Evolutionary conservation across 257 asterid genomes (phyloP).

Genomic region (Petrea volubilis): DNA sequence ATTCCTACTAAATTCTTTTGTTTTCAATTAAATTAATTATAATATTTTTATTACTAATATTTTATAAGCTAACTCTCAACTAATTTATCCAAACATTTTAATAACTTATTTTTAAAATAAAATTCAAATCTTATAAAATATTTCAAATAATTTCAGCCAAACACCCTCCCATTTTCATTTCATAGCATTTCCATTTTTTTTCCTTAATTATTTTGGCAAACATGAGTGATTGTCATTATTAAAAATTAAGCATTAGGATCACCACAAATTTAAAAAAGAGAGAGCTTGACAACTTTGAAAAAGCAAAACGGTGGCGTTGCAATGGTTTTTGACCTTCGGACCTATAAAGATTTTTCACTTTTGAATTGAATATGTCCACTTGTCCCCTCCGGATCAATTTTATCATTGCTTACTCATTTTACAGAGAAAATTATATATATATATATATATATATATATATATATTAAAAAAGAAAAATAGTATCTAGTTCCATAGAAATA

Average conservation of each 20-base stretch:
- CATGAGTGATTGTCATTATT: background rate
- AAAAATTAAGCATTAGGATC: background rate
- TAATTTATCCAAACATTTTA: too few relatives aligned
- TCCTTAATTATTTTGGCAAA: background rate
- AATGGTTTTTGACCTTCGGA: background rate
- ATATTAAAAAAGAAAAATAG: background rate
- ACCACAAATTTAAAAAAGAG: background rate
- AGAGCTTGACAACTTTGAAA: background rate
- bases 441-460: background rate
- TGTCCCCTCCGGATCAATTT: background rate
- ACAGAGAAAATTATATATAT: background rate
- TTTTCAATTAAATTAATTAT: too few relatives aligned
- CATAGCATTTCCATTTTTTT: background rate
- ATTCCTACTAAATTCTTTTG: too few relatives aligned
- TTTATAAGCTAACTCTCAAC: too few relatives aligned
- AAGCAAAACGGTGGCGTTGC: conserved; percentile 2
- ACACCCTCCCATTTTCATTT: too few relatives aligned
- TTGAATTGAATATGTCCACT: background rate
- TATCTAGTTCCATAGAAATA: background rate
- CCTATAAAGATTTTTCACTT: background rate
- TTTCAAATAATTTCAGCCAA: too few relatives aligned
- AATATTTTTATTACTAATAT: too few relatives aligned
- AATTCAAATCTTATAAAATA: too few relatives aligned
- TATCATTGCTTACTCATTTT: conserved; percentile 10
- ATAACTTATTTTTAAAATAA: too few relatives aligned